Evolutionary conservation across 139 green algal genomes (phyloP), one percentile per base, ranked within the genome.

Genomic region (Pleodorina starrii): DNA sequence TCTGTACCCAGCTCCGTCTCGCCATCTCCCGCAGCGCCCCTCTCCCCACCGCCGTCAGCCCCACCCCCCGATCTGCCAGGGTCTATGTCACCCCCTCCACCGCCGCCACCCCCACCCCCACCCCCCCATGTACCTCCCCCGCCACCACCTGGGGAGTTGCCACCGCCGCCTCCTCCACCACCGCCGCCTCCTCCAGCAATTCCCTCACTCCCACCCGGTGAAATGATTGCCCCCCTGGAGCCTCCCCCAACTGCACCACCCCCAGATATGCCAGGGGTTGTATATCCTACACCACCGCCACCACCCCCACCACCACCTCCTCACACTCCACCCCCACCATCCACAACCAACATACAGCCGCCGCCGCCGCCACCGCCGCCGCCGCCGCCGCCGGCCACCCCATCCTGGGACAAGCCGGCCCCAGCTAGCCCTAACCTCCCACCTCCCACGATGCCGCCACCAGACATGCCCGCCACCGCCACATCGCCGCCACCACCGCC

Each of bases 121-220:
- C 21, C 44, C 11, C 72, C 72, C 3, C 40, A 9, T 16, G 1
- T 17, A 1, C 12, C 38, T 9, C 14, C 10, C 2, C 12, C 72
- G 9, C 40, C 72, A 25, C 17, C 17, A 32, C 40, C 72, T 36
- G 36, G 36, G 25, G 36, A 32, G 7, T 43, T 36, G 1, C 72
- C 72, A 35, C 72, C 72, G 36, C 72, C 72, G 25, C 72, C 72
- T 3, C 72, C 72, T 32, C 72, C 72, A 6, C 72, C 72, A n/a
- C n/a, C n/a, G n/a, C n/a, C n/a, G n/a, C n/a, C n/a, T n/a, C n/a
- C n/a, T n/a, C n/a, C n/a, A n/a, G n/a, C n/a, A n/a, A n/a, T n/a
- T n/a, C n/a, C n/a, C n/a, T n/a, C n/a, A n/a, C n/a, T n/a, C n/a
- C n/a, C n/a, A n/a, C n/a, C n/a, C n/a, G n/a, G n/a, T n/a, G n/a